Conservation (phyloP, 73 alveolate genomes). For the Symbiodinium natans region DNA sequence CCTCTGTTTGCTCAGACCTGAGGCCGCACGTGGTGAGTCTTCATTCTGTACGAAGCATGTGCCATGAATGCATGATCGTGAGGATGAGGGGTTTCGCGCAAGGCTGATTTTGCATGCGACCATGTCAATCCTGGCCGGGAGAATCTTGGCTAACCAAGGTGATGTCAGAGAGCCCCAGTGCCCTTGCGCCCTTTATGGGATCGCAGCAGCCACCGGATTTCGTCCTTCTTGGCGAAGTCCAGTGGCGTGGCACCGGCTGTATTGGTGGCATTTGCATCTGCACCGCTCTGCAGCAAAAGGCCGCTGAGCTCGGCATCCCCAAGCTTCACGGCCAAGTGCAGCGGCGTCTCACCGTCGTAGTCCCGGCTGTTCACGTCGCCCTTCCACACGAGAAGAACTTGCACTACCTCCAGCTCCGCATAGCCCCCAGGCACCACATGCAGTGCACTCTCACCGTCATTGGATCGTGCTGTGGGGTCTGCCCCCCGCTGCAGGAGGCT, state of each 20-base stretch:
- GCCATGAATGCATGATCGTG: neutral
- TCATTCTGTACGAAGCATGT: neutral
- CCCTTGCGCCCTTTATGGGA: conserved; percentile 93
- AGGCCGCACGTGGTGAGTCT: neutral
- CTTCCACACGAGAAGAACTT: neutral
- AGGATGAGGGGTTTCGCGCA: too few species aligned
- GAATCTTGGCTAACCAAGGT: neutral
- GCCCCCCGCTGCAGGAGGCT: conserved; percentile 65
- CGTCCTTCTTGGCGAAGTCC: conserved; percentile 90
- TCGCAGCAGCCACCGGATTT: conserved; percentile 58
- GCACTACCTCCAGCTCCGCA: conserved; percentile 46
- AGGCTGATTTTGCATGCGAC: neutral
- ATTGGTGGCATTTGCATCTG: conserved; percentile 83
- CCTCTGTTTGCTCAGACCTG: neutral
- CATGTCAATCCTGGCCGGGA: too few species aligned
- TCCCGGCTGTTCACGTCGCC: conserved; percentile 56
- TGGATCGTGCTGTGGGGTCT: conserved; percentile 41
- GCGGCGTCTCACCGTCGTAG: conserved; percentile 18
- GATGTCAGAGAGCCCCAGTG: conserved; percentile 81
- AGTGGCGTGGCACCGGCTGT: conserved; percentile 63
- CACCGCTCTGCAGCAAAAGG: neutral
- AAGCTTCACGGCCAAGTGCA: conserved; percentile 45
- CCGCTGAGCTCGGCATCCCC: conserved; percentile 58
- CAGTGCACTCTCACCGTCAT: conserved; percentile 56
- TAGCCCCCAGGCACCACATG: conserved; percentile 59